phyloP scores from a whole-genome alignment of 108 stramenopile genomes.

The Thalassiosira profunda region DNA sequence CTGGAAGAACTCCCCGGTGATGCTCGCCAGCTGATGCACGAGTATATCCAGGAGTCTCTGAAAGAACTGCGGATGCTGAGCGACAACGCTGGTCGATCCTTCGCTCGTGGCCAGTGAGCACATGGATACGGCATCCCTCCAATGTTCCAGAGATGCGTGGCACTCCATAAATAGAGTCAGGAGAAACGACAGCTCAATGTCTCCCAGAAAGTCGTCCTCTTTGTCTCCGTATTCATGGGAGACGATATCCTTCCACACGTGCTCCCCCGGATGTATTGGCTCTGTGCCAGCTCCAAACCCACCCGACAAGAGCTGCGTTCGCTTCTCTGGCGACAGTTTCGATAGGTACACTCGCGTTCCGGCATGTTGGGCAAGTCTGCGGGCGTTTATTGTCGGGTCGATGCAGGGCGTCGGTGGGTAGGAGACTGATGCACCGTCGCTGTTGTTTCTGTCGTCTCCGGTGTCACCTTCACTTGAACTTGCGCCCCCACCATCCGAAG shows the following conservation, averaged over 20 bases:
- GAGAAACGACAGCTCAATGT: slow-evolving; percentile 78
- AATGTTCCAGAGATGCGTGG: slow-evolving; percentile 80
- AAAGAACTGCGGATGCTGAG: slow-evolving; percentile 41
- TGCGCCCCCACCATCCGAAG: too few relatives aligned
- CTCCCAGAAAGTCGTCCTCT: slow-evolving; percentile 59
- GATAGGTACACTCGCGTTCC: slow-evolving; percentile 72
- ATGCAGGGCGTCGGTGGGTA: slow-evolving; percentile 83
- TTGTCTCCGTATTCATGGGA: slow-evolving; percentile 45
- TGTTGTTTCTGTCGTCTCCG: background rate
- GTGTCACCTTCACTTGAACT: slow-evolving; percentile 31
- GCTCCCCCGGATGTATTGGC: slow-evolving; percentile 14
- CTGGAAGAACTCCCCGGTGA: slow-evolving; percentile 80
- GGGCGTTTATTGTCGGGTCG: slow-evolving; percentile 39
- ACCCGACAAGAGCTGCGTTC: slow-evolving; percentile 57
- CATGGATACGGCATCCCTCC: slow-evolving; percentile 68
- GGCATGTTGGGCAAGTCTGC: slow-evolving; percentile 50
- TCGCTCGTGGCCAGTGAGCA: slow-evolving; percentile 23
- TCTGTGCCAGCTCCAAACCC: background rate
- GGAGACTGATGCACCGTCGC: slow-evolving; percentile 53
- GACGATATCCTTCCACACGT: slow-evolving; percentile 51
- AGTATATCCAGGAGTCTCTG: slow-evolving; percentile 47
- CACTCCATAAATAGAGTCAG: slow-evolving; percentile 79
- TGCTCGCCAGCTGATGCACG: slow-evolving; percentile 56
- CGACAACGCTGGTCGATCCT: background rate
- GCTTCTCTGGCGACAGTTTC: slow-evolving; percentile 48